Base-by-base conservation (phyloP, 495 filamentous ascomycete genomes). In the Immersiella caudata region DNA sequence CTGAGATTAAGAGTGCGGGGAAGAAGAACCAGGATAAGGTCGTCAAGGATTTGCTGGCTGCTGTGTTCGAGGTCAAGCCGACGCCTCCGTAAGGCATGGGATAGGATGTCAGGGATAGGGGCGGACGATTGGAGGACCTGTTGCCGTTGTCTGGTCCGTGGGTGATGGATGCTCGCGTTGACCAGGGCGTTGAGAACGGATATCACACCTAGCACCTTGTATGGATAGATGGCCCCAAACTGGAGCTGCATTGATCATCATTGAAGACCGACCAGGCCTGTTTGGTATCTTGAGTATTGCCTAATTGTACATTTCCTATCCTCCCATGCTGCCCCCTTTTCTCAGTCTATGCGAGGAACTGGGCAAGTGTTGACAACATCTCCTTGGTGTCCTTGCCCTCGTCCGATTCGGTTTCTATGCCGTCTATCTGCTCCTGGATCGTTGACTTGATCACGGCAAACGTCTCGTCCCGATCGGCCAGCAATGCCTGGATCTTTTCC, bases 1-100 rank as follows among this genome's bases (percentile, higher is more conserved):
- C 88, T 74, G 90, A 91, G 76, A 98, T 98, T 78, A 85, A 91
- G 76, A 82, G 81, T 33, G 88, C 92, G 21, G 94, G 93, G 35
- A 84, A 89, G 74, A 90, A 92, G 83, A 87, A 87, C 69, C 90
- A 91, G 70, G 84, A 85, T 67, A 86, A 93, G 76, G 93, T 99
- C 4, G 83, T 97, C 26, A 85, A 91, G 56, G 88, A 93, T 67
- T 80, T 99, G 67, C 82, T 97, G 50, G 83, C 86, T 64, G 93
- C 90, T 21, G 90, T 96, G 8, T 88, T 89, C 67, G 86, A 68
- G 12, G 68, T 66, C 22, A 51, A 72, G 6, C 68, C 74, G 7
- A 22, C 33, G 12, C 71, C 74, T 22, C 27, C 63, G 2, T 51
- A 24, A 40, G 49, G 1, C n/a, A 27, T 16, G 0, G 16, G 18